Conservation (phyloP, 176 grass and related monocot species). For the Thalia dealbata region DNA sequence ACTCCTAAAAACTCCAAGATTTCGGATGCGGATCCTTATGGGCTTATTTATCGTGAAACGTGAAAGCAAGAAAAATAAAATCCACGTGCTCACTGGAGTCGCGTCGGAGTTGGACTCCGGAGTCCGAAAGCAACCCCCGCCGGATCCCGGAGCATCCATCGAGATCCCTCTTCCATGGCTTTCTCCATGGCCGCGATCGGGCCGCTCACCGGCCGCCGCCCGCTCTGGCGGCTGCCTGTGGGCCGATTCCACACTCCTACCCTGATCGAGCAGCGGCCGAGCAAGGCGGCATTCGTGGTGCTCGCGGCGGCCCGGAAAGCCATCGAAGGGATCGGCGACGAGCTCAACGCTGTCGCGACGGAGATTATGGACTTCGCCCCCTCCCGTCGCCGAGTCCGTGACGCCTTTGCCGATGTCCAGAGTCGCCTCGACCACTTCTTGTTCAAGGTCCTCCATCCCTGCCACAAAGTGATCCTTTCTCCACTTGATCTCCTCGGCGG, state of each 20-base stretch:
- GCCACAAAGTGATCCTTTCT: not conserved
- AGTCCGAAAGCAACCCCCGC: too few relatives aligned
- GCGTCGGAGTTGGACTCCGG: too few relatives aligned
- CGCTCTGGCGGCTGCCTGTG: not conserved
- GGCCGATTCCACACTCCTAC: not conserved
- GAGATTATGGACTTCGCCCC: conserved; percentile 82
- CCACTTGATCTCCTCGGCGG: not conserved
- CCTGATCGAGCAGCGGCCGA: not conserved
- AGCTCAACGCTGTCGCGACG: conserved; percentile 52
- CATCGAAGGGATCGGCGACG: conserved; percentile 56
- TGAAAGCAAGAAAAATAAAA: too few relatives aligned
- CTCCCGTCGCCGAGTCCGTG: conserved; percentile 53
- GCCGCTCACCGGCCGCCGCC: not conserved
- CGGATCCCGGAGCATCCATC: not conserved
- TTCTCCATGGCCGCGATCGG: not conserved
- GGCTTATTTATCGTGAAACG: too few relatives aligned
- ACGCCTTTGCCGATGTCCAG: conserved; percentile 55
- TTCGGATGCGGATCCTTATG: too few relatives aligned
- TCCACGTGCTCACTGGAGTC: too few relatives aligned
- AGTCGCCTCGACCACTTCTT: conserved; percentile 68
- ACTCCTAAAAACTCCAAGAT: too few relatives aligned
- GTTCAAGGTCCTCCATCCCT: conserved; percentile 50
- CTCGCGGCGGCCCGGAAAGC: conserved; percentile 8
- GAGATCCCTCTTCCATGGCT: not conserved
- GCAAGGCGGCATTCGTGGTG: not conserved